Evolutionary conservation across 148 eudicot genomes (phyloP), one percentile per base, ranked within the genome.

Genomic region (Camellia japonica): DNA sequence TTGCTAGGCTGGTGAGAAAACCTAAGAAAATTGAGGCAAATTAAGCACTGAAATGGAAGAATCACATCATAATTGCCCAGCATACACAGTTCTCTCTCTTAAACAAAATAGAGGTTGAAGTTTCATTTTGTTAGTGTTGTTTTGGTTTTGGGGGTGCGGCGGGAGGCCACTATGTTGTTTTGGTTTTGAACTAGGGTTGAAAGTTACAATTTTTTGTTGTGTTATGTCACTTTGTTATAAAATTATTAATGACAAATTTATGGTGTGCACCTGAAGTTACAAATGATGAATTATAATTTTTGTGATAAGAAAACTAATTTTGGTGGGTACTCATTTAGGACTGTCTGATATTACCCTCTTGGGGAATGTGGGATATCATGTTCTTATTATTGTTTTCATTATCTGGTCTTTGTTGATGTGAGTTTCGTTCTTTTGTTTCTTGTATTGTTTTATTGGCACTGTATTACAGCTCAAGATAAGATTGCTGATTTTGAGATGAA

Each of bases 401-500:
- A 47, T 15, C 20, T 67, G 13, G 54, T 44, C 18, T 55, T 64
- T 51, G 18, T 42, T 52, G 19, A 14, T 73, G 46, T 52, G 38
- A n/a, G 44, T 20, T 51, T 44, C 2, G 30, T 51, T 58, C 16
- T 49, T n/a, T 13, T 41, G 60, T 16, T 79, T 30, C 38, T 30
- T 30, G 1, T 30, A 1, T 30, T 30, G 38, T 30, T 30, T 30
- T 52, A 52, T 81, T 71, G 70, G 5, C 51, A 13, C 30, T 78
- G 73, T 7, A 38, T 68, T 42, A 30, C 38, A 94, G 98, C 92
- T 70, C 97, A 94, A 85, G 98, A 94, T 74, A 94, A 94, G 81
- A 94, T 94, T 78, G 86, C 98, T 20, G 98, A 94, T 77, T 94
- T 94, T 83, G 98, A 94, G 89, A 94, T 94, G 98, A 94, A 94